Percentiles rank a stretch among this genome's conserved stretches.
phyloP scores from a whole-genome alignment of 805 yeast genomes.

The Myxozyma mucilagina region DNA sequence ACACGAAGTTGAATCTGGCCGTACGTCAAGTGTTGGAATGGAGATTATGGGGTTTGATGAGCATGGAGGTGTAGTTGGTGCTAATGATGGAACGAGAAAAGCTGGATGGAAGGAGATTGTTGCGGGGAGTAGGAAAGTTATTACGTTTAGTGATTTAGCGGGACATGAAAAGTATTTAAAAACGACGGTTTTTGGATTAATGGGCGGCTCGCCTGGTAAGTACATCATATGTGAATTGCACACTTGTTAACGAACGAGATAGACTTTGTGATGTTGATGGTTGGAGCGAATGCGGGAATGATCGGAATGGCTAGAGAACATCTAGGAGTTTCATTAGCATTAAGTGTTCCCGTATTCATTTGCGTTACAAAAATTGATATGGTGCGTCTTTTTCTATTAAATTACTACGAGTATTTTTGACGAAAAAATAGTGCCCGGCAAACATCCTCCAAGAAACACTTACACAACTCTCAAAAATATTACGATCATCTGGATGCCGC shows the following conservation, averaged over 20 bases:
- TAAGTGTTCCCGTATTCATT: slow-evolving; percentile 29
- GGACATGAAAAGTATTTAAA: slow-evolving; percentile 33
- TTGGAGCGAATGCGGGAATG: slow-evolving; percentile 34
- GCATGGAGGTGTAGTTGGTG: slow-evolving; percentile 23
- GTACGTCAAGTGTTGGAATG: slow-evolving; percentile 34
- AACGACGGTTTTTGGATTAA: slow-evolving; percentile 31
- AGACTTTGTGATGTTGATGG: slow-evolving; percentile 33
- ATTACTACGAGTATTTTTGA: not conserved
- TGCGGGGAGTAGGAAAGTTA: slow-evolving; percentile 25
- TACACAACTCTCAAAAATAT: slow-evolving; percentile 26
- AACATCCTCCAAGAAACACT: slow-evolving; percentile 26
- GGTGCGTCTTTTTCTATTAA: slow-evolving; percentile 8
- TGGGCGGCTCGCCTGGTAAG: slow-evolving; percentile 32
- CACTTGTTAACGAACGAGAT: not conserved
- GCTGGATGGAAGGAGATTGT: slow-evolving; percentile 31
- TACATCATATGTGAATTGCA: not conserved
- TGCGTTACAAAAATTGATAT: slow-evolving; percentile 32
- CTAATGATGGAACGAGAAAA: slow-evolving; percentile 26
- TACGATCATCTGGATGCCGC: slow-evolving; percentile 31
- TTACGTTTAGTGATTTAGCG: slow-evolving; percentile 32
- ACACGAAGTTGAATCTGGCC: slow-evolving; percentile 30
- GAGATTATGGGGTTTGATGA: slow-evolving; percentile 32
- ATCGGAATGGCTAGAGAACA: slow-evolving; percentile 33
- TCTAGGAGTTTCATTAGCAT: slow-evolving; percentile 30
- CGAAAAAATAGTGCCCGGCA: slow-evolving; percentile 27